A percentile compares a stretch with the other conserved stretches of the same genome.
Evolutionary conservation across 2,329 filamentous ascomycete genomes (phyloP).

Genomic region (Blumeria graminis): DNA sequence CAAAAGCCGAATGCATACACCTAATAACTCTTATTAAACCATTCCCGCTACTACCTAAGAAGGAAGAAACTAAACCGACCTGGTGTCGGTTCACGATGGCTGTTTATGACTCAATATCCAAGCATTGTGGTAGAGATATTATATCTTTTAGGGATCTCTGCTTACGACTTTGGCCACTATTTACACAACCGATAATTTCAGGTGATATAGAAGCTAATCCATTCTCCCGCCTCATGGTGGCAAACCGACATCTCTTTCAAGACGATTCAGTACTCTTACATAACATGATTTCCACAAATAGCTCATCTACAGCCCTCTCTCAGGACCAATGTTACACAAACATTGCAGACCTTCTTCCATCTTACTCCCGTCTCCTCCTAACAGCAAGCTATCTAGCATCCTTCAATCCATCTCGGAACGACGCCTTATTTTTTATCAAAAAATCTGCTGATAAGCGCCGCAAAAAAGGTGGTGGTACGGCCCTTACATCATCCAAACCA

Average conservation of each 20-base stretch:
- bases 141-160: constrained; percentile 47
- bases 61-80: constrained; percentile 36
- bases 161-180: constrained; percentile 58
- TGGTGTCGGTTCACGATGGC: constrained; percentile 64
- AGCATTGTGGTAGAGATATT: constrained; percentile 58
- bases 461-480: constrained; percentile 21
- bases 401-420: constrained; percentile 53
- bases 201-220: constrained; percentile 48
- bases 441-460: constrained; percentile 15
- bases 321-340: constrained; percentile 14
- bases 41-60: constrained; percentile 19
- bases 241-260: constrained; percentile 43
- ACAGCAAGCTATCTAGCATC: constrained; percentile 60
- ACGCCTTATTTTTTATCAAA: constrained; percentile 47
- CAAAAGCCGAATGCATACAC: constrained; percentile 50
- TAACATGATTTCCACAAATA: constrained; percentile 23
- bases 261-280: constrained; percentile 47
- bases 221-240: constrained; percentile 62
- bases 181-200: constrained; percentile 51
- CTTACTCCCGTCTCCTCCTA: constrained; percentile 48
- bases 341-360: constrained; percentile 34
- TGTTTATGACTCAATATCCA: constrained; percentile 68
- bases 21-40: constrained; percentile 40
- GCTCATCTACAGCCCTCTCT: constrained; percentile 4
- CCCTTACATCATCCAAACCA: constrained; percentile 13